A percentile compares a stretch with the other conserved stretches of the same genome.
Conservation (phyloP, 768 basidiomycete genomes). For the Mycena indigotica region DNA sequence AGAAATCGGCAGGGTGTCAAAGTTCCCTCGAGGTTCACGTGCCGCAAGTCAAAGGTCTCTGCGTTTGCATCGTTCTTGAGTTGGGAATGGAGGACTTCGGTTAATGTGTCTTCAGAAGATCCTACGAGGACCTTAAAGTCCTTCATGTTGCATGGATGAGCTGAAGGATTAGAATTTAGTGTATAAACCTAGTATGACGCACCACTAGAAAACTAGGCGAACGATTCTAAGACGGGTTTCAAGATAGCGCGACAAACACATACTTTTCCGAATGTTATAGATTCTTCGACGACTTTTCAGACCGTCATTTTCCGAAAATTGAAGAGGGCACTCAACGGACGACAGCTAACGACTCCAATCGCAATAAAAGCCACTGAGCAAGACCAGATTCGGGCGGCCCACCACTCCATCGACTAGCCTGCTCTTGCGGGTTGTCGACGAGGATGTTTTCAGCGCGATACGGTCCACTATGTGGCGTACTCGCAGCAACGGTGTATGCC, state of each 20-base stretch:
- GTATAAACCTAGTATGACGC: constrained; percentile 9
- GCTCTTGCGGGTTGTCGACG: constrained; percentile 62
- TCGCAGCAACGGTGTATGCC: constrained; percentile 55
- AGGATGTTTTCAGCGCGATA: constrained; percentile 73
- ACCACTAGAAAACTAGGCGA: constrained; percentile 50
- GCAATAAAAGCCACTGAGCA: constrained; percentile 73
- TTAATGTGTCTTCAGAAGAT: constrained; percentile 63
- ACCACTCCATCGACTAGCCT: constrained; percentile 76
- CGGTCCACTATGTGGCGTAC: constrained; percentile 71
- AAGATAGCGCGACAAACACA: constrained; percentile 14
- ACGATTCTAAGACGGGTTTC: constrained; percentile 14
- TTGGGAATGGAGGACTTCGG: constrained; percentile 60
- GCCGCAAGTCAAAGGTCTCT: constrained; percentile 65
- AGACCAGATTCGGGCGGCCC: constrained; percentile 55
- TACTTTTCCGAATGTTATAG: constrained; percentile 83
- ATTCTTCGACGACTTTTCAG: constrained; percentile 44
- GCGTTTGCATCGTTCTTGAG: constrained; percentile 66
- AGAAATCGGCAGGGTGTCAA: constrained; percentile 67
- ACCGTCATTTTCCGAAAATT: constrained; percentile 4
- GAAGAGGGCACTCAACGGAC: constrained; percentile 60
- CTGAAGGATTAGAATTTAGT: constrained; percentile 39
- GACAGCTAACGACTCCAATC: constrained; percentile 58
- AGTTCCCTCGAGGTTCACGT: constrained; percentile 58
- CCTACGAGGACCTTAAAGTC: constrained; percentile 78
- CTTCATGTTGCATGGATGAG: constrained; percentile 84